Base-by-base conservation (phyloP, 225 moss, liverwort and hornwort genomes). In the Bryum argenteum region DNA sequence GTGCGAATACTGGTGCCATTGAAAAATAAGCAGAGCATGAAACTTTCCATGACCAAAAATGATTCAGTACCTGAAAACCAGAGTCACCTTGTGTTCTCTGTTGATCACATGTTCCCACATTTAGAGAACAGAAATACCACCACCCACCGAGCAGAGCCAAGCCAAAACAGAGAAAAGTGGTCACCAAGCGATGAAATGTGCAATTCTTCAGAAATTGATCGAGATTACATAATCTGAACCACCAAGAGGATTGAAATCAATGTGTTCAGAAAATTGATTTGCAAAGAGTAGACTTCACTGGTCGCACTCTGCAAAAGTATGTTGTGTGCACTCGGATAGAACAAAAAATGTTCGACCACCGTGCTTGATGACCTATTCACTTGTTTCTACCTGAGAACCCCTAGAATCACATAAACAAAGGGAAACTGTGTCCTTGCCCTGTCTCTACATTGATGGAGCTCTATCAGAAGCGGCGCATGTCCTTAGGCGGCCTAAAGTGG, bases 401-500 rank as follows among this genome's bases (percentile, higher is more conserved):
- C 70, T 66, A 70, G 48, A 54, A 33, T 66, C 47, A 54, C 61
- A 54, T 42, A 50, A 56, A 69, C 65, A 53, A 24, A 47, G 60
- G 59, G 16, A 64, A 13, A 17, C 22, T 54, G 5, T 22, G 13
- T 62, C 50, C 56, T 52, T 22, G 26, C 68, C 75, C 52, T 75
- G 68, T 38, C 65, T 11, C 77, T 73, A 63, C 0, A 52, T 52
- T 12, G 37, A 54, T 64, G 52, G 5, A 67, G 40, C 58, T 20
- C 61, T 48, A 69, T 80, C 75, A 97, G 57, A 97, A 97, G 66
- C 96, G 89, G 41, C 96, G 91, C 90, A 94, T 94, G 70, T 97
- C 93, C 64, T 97, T 97, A 1, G 96, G 96, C 50, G 96, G 96
- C 72, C 89, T 92, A 62, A 97, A 97, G 82, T 97, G 90, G 64